Evolutionary conservation across 352 stramenopile species (phyloP), one percentile per base, ranked within the genome.

Genomic region (Peronospora tabacina): DNA sequence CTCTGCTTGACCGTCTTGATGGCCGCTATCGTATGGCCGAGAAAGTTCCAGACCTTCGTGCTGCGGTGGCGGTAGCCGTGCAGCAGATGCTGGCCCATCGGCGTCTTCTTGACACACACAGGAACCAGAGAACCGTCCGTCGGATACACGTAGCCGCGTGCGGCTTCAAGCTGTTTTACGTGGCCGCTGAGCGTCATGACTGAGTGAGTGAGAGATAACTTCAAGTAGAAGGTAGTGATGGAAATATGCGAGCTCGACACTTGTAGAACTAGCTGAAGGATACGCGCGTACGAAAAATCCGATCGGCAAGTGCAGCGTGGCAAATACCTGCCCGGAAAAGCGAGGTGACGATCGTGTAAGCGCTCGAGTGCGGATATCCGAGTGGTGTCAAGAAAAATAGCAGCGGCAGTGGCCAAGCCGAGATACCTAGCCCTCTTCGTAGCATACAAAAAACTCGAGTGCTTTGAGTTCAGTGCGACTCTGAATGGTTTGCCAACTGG

Each of bases 11-110:
- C 60, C 28, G 72, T 71, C 62, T 77, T 84, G 54, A 90, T 79
- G 26, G 71, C 62, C 15, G 78, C 74, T 28, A 90, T 64, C 55
- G 82, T 86, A 62, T 87, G 79, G 30, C 79, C 79, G 4, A 90
- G 58, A 49, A 82, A 90, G 55, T 79, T 51, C 75, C 74, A 90
- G n/a, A 87, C 70, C 35, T 75, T 74, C 26, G 70, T 63, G 39
- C 52, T 55, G 39, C 61, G 61, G 17, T 64, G 39, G 30, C 57
- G 57, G 22, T 66, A 70, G 32, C 45, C 35, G 30, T 70, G 50
- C 37, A 66, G 52, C 20, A 70, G 33, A 9, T 67, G 50, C 26
- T 64, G 55, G 16, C 24, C 28, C 5, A 49, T 39, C 13, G 50
- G 43, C 50, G 60, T 58, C 52, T 75, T 64, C 50, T 75, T 78